Base-by-base conservation (phyloP, 2,329 filamentous ascomycete species). In the Aspergillus bombycis region DNA sequence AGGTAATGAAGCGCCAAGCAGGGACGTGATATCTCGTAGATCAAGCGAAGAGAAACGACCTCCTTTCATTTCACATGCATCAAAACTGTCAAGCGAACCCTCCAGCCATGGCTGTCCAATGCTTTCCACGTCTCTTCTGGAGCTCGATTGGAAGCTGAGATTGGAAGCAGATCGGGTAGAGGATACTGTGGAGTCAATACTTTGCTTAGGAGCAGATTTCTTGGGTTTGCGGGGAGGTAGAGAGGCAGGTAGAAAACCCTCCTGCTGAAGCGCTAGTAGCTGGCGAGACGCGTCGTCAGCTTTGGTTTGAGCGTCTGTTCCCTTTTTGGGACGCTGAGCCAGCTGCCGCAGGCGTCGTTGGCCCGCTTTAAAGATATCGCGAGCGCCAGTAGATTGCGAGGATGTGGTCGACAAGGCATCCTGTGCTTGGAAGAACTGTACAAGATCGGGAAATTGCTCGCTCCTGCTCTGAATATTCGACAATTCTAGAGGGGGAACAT, bases 101-200 rank as follows among this genome's bases (percentile, higher is more conserved):
- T 70, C 71, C 48, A 79, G 63, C 77, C 77, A 79, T 57, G 76
- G 76, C 57, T 73, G 76, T 28, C 77, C 77, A 58, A 78, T 78
- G 28, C 66, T 72, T 62, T 79, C 76, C 23, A 79, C 73, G 56
- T 79, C 77, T 41, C 72, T 69, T 61, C 65, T 72, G 38, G 72
- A 71, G 52, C 65, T 76, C 0, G 74, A 74, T 58, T 62, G 70
- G n/a, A 74, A 75, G 52, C 66, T 69, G 48, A 67, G 62, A 56
- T 63, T 55, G 48, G 62, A 62, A 14, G 62, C 45, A 12, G 65
- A 66, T 23, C 61, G 57, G 5, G 66, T 63, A 19, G 46, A 60
- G 62, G 69, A 64, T 55, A 66, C 26, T 57, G 60, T 65, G 2
- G 67, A 67, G 19, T 71, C 72, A 12, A 72, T 36, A 45, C 68